Conservation (phyloP, 305 asterid species). For the Plantago coronopus region DNA sequence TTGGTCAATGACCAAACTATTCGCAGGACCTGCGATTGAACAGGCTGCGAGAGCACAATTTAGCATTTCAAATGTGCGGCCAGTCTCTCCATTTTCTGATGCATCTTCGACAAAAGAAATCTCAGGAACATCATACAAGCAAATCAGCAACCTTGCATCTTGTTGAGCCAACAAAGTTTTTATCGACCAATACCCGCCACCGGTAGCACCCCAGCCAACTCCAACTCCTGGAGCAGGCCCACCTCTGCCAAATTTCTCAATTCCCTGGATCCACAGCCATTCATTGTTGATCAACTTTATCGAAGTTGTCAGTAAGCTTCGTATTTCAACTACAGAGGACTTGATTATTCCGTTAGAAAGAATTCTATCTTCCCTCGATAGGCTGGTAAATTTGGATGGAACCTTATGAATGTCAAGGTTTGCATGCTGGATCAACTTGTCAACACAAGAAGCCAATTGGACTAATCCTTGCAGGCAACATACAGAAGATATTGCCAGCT, state of each 20-base stretch:
- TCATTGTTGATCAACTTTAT: constrained; percentile 35
- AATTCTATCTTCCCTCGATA: constrained; percentile 48
- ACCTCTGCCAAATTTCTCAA: constrained; percentile 79
- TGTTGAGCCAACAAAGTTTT: constrained; percentile 54
- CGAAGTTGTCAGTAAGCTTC: constrained; percentile 36
- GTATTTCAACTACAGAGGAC: constrained; percentile 45
- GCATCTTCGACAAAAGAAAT: constrained; percentile 24
- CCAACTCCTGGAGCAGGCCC: constrained; percentile 98
- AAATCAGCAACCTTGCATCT: constrained; percentile 54
- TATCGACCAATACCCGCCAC: constrained; percentile 91
- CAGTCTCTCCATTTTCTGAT: constrained; percentile 31
- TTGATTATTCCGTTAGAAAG: constrained; percentile 65
- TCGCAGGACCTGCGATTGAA: constrained; percentile 60
- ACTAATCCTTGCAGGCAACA: constrained; percentile 84
- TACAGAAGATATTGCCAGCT: constrained; percentile 60
- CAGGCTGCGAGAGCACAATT: constrained; percentile 51
- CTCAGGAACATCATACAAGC: constrained; percentile 49
- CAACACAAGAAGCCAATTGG: constrained; percentile 48
- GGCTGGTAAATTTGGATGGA: constrained; percentile 25
- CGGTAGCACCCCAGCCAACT: constrained; percentile 94
- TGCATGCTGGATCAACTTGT: constrained; percentile 60
- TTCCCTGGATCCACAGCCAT: constrained; percentile 38
- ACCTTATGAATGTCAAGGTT: constrained; percentile 39
- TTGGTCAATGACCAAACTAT: constrained; percentile 44
- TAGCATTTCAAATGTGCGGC: constrained; percentile 39